phyloP scores from a whole-genome alignment of 345 rosid genomes.

The Lenwebbia sp. region DNA sequence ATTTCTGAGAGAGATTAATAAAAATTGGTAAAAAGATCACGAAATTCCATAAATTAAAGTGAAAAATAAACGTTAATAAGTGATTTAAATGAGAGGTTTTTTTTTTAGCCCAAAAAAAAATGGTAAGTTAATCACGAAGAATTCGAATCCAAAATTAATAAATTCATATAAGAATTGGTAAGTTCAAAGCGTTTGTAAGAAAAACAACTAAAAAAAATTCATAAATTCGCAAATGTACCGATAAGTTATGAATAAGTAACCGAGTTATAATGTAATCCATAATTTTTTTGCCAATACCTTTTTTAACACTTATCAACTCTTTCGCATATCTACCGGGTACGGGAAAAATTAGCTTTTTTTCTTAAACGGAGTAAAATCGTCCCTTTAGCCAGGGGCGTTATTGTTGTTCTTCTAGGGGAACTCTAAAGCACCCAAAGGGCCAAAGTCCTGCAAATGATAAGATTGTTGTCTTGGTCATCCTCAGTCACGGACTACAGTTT shows the following conservation, averaged over 20 bases:
- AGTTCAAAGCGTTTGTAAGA: not conserved
- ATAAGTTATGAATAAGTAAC: not conserved
- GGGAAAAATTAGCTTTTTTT: not conserved
- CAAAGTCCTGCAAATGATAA: not conserved
- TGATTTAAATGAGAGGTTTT: not conserved
- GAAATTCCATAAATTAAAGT: not conserved
- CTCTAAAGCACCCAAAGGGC: not conserved
- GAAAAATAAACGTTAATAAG: not conserved
- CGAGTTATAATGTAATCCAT: not conserved
- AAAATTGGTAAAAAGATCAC: not conserved
- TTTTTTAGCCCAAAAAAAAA: not conserved
- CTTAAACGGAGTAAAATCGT: not conserved
- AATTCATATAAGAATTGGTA: not conserved
- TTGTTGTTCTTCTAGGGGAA: not conserved
- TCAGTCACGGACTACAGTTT: not conserved
- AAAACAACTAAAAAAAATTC: not conserved
- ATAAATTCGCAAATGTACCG: not conserved
- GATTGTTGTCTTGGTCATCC: not conserved
- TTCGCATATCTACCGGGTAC: not conserved
- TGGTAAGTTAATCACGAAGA: not conserved
- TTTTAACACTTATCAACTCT: not conserved
- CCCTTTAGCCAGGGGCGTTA: not conserved
- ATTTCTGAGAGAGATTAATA: not conserved
- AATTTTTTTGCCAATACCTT: not conserved
- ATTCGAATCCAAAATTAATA: not conserved